Evolutionary conservation across 2,329 filamentous ascomycete genomes (phyloP).

Genomic region (Alternaria ethzedia): DNA sequence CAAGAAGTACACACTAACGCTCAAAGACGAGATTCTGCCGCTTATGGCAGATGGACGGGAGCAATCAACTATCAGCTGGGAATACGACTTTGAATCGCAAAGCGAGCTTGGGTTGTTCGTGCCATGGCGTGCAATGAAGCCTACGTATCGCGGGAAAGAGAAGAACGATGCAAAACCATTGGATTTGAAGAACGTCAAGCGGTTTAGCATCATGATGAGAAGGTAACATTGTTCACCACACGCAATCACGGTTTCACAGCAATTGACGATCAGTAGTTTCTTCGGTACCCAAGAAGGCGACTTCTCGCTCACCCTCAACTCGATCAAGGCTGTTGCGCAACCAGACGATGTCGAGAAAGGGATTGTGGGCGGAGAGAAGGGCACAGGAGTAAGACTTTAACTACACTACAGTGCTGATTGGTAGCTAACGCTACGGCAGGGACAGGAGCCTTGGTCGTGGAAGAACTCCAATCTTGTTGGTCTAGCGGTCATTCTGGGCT

Average conservation of each 20-base stretch:
- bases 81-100: constrained; percentile 54
- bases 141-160: constrained; percentile 75
- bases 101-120: constrained; percentile 56
- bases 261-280: constrained; percentile 62
- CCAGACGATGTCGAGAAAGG: constrained; percentile 37
- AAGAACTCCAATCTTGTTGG: constrained; percentile 35
- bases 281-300: constrained; percentile 75
- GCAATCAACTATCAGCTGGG: constrained; percentile 74
- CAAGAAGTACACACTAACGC: constrained; percentile 74
- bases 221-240: constrained; percentile 60
- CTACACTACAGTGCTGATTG: neutral
- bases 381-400: constrained; percentile 15
- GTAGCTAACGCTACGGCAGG: constrained; percentile 17
- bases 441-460: constrained; percentile 31
- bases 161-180: constrained; percentile 66
- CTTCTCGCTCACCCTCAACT: constrained; percentile 65
- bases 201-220: constrained; percentile 79
- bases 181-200: constrained; percentile 65
- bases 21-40: constrained; percentile 73
- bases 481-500: constrained; percentile 27
- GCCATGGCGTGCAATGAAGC: constrained; percentile 68
- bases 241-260: no score
- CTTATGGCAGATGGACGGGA: constrained; percentile 70
- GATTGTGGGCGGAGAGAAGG: neutral
- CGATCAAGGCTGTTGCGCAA: constrained; percentile 57